A percentile compares a stretch with the other conserved stretches of the same genome.
Evolutionary conservation across 148 eudicot genomes (phyloP).

Genomic region (Fagopyrum tataricum): DNA sequence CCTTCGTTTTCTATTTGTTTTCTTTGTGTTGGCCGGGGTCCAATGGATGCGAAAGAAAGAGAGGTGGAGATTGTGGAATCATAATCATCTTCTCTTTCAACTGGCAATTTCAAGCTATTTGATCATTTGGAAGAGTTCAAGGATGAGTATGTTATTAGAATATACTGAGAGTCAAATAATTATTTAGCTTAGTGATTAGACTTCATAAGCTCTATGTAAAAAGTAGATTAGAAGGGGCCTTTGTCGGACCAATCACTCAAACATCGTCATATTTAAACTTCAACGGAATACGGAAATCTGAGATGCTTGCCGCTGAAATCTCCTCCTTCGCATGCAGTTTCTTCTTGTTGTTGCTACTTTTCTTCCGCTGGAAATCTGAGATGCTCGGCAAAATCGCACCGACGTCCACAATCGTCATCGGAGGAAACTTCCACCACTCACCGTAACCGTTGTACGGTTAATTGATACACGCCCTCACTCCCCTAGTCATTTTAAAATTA

Average conservation of each 20-base stretch:
- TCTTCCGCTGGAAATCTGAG: constrained; percentile 23
- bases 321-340: constrained; percentile 18
- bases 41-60: no score
- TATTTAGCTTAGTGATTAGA: no score
- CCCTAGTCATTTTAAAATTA: no score
- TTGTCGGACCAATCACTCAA: constrained; percentile 73
- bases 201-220: not conserved
- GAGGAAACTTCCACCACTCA: constrained; percentile 59
- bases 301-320: not conserved
- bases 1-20: no score
- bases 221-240: constrained; percentile 3
- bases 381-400: constrained; percentile 52
- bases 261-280: constrained; percentile 69
- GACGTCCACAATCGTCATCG: constrained; percentile 57
- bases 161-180: not conserved
- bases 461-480: no score
- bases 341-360: constrained; percentile 21
- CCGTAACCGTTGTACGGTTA: constrained; percentile 22
- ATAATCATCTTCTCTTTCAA: no score
- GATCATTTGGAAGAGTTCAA: no score
- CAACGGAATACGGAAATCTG: constrained; percentile 35
- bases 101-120: no score
- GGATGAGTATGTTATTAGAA: no score
- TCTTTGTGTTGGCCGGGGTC: no score
- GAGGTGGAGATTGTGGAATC: no score